Evolutionary conservation across 2,329 filamentous ascomycete genomes (phyloP).

Genomic region (Diaporthe destruens): DNA sequence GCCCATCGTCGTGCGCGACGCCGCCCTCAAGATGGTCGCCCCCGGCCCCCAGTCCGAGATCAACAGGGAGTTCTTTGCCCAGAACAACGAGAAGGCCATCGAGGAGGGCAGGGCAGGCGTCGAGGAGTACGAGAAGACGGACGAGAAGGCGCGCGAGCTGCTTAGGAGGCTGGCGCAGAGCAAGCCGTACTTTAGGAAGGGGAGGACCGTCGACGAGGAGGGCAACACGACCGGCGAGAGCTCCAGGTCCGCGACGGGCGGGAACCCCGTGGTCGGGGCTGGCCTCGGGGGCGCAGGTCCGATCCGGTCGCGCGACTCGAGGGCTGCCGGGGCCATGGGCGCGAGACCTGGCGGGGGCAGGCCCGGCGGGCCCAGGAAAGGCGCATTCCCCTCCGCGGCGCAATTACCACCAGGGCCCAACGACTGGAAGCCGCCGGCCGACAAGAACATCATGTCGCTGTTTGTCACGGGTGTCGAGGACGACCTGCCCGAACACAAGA

Average conservation of each 20-base stretch:
- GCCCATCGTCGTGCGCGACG: conserved; percentile 94
- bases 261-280: conserved; percentile 65
- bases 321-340: conserved; percentile 63
- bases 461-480: conserved; percentile 97
- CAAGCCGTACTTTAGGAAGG: conserved; percentile 95
- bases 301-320: conserved; percentile 79
- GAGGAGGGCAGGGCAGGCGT: conserved; percentile 88
- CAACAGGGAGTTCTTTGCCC: conserved; percentile 97
- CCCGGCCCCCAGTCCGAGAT: conserved; percentile 92
- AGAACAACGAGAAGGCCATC: conserved; percentile 95
- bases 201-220: conserved; percentile 77
- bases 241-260: conserved; percentile 56
- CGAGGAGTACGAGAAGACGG: conserved; percentile 95
- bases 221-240: conserved; percentile 56
- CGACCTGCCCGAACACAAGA: conserved; percentile 90
- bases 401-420: conserved; percentile 84
- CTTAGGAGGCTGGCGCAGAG: conserved; percentile 87
- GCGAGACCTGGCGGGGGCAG: conserved; percentile 58
- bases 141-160: conserved; percentile 94
- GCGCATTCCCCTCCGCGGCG: conserved; percentile 76
- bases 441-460: conserved; percentile 89
- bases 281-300: conserved; percentile 77
- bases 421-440: conserved; percentile 87
- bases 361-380: conserved; percentile 59
- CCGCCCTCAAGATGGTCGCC: conserved; percentile 96